These are phyloP conservation scores for Chlamydomonas eustigma DNA, from an alignment of 139 green algal genomes.

Conservation along the genomic window DNA sequence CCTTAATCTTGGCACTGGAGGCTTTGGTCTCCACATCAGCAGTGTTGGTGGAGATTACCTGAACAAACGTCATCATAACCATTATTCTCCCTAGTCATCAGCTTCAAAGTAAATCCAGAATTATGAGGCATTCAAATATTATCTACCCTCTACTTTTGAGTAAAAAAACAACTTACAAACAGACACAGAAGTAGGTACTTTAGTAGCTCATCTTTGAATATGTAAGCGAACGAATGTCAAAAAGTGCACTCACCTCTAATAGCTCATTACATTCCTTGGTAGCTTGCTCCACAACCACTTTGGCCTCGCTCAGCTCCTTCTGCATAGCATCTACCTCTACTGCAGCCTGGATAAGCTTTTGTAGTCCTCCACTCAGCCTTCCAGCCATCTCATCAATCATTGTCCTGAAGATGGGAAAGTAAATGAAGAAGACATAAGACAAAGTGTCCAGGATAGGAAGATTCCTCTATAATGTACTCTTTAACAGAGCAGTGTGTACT, in stretches of 20 bases:
- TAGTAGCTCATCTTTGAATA: too few relatives aligned
- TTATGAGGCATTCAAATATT: too few relatives aligned
- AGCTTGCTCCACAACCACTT: conserved; percentile 73
- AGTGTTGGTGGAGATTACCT: conserved; percentile 65
- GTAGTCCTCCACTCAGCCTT: conserved; percentile 67
- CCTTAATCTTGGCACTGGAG: conserved; percentile 62
- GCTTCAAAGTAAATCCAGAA: too few relatives aligned
- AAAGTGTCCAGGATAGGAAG: not conserved
- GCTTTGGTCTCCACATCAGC: conserved; percentile 75
- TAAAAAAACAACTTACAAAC: too few relatives aligned
- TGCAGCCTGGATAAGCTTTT: conserved; percentile 81
- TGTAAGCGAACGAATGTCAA: too few relatives aligned
- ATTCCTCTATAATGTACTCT: too few relatives aligned
- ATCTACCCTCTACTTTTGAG: too few relatives aligned
- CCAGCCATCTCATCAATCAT: conserved; percentile 50
- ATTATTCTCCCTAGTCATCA: not conserved
- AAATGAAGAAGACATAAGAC: not conserved
- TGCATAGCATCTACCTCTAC: conserved; percentile 81
- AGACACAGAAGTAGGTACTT: too few relatives aligned
- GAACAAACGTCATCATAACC: too few relatives aligned
- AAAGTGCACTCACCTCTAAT: conserved; percentile 69
- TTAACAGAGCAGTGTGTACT: too few relatives aligned
- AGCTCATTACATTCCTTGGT: conserved; percentile 81
- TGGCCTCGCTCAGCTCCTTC: conserved; percentile 72
- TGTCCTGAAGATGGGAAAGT: too few relatives aligned